Conservation (phyloP, 2,329 filamentous ascomycete genomes). For the Diplodia scrobiculata region DNA sequence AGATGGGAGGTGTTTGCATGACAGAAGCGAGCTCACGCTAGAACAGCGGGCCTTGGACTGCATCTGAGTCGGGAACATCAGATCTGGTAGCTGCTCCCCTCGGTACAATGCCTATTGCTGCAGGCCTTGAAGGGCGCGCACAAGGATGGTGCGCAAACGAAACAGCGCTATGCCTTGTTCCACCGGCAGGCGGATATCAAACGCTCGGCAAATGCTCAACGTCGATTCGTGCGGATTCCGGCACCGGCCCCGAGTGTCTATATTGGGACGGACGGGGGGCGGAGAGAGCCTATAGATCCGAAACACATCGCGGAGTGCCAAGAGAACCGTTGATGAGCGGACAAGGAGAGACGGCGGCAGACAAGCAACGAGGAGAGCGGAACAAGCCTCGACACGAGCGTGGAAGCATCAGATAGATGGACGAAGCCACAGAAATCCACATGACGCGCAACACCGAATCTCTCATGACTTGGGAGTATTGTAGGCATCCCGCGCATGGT, state of each 20-base stretch:
- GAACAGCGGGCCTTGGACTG: conserved; percentile 14
- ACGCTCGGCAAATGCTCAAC: conserved; percentile 7
- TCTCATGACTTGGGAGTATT: not conserved
- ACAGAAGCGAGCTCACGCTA: not conserved
- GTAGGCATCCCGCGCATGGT: not conserved
- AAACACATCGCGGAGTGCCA: conserved; percentile 20
- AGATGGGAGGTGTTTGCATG: conserved; percentile 5
- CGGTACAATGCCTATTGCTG: not conserved
- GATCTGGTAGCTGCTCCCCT: conserved; percentile 3
- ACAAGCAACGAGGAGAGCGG: conserved; percentile 16
- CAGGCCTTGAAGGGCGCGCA: not conserved
- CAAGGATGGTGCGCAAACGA: conserved; percentile 16
- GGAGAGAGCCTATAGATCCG: conserved; percentile 18
- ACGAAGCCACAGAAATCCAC: not conserved
- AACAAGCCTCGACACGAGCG: conserved; percentile 2
- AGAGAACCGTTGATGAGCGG: conserved; percentile 22
- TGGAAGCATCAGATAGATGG: not conserved
- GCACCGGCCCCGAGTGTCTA: conserved; percentile 3
- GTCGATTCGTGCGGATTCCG: not conserved
- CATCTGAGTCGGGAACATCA: conserved; percentile 7
- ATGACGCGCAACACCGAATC: not conserved
- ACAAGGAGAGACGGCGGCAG: not conserved
- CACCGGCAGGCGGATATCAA: conserved; percentile 2
- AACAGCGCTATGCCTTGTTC: conserved; percentile 20
- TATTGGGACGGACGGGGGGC: not conserved